Percentiles rank a stretch among this genome's conserved stretches.
Evolutionary conservation across 2,329 filamentous ascomycete species (phyloP).

Genomic region (Aspergillus felis): DNA sequence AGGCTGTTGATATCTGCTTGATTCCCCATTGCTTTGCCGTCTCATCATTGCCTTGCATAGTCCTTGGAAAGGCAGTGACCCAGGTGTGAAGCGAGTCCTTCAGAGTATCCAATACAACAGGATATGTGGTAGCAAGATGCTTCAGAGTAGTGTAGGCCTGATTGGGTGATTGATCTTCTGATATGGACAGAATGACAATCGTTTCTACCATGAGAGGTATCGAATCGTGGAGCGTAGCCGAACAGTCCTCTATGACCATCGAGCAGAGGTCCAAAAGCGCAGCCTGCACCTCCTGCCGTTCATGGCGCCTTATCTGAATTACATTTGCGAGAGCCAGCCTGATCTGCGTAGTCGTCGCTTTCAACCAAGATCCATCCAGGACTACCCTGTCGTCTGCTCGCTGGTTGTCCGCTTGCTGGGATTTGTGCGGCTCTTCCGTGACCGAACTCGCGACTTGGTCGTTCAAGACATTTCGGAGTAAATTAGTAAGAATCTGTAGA

Average conservation of each 20-base stretch:
- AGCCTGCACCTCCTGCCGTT: conserved; percentile 63
- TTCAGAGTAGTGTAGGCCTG: conserved; percentile 46
- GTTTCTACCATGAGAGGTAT: conserved; percentile 73
- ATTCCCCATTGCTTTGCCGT: conserved; percentile 68
- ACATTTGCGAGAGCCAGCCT: conserved; percentile 77
- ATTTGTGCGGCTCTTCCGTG: conserved; percentile 17
- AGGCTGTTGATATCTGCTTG: conserved; percentile 70
- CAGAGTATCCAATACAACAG: conserved; percentile 59
- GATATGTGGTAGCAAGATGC: conserved; percentile 60
- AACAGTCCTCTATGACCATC: conserved; percentile 72
- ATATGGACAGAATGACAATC: conserved; percentile 63
- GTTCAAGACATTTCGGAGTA: conserved; percentile 45
- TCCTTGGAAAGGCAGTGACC: conserved; percentile 72
- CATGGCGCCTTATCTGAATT: conserved; percentile 68
- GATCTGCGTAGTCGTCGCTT: conserved; percentile 74
- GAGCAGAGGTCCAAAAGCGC: conserved; percentile 70
- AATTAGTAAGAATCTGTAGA: conserved; percentile 53
- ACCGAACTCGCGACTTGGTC: conserved; percentile 34
- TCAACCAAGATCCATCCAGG: conserved; percentile 64
- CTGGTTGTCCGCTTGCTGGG: conserved; percentile 28
- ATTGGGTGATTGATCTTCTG: conserved; percentile 41
- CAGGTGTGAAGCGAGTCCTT: conserved; percentile 74
- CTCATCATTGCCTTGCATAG: conserved; percentile 83
- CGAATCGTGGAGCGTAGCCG: conserved; percentile 66
- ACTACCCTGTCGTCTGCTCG: conserved; percentile 34